Percentiles rank a stretch among this genome's conserved stretches.
Evolutionary conservation across 768 basidiomycete species (phyloP).

Genomic region (Auricularia sp.): DNA sequence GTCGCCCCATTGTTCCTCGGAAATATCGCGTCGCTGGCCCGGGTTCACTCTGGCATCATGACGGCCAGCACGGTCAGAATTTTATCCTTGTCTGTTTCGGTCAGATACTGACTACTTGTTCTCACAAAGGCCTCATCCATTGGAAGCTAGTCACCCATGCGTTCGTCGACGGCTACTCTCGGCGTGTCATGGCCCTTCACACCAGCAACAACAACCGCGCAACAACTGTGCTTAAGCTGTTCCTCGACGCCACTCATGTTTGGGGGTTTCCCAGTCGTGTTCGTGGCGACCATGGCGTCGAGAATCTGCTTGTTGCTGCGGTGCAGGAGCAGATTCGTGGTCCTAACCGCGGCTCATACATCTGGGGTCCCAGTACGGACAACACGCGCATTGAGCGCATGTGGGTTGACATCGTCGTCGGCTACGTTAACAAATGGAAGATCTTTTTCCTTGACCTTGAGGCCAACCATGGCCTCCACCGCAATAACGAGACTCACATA

Average conservation of each 20-base stretch:
- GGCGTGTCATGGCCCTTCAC: constrained; percentile 13
- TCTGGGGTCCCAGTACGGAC: constrained; percentile 23
- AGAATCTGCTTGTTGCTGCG: constrained; percentile 24
- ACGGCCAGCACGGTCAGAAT: constrained; percentile 16
- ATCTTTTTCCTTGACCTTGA: constrained; percentile 8
- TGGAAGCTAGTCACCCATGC: constrained; percentile 18
- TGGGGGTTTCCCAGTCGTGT: constrained; percentile 24
- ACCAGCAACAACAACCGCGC: constrained; percentile 31
- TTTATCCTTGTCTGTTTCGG: constrained; percentile 4
- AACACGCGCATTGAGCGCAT: constrained; percentile 11
- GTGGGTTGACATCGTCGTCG: constrained; percentile 6
- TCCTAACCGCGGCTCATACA: constrained; percentile 23
- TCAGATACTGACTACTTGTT: constrained; percentile 19
- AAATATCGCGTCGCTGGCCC: constrained; percentile 11
- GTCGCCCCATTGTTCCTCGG: constrained; percentile 5
- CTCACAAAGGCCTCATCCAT: constrained; percentile 9
- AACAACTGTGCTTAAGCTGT: constrained; percentile 27
- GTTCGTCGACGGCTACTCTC: constrained; percentile 13
- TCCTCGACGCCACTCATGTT: constrained; percentile 14
- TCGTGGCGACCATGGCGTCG: constrained; percentile 31
- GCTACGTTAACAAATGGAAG: constrained; percentile 7
- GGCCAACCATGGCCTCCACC: constrained; percentile 2
- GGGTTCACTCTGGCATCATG: constrained; percentile 18
- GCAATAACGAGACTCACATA: constrained; percentile 1
- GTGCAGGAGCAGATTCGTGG: constrained; percentile 16